A percentile compares a stretch with the other conserved stretches of the same genome.
These are phyloP conservation scores for Entrophospora sp. DNA, from an alignment of 192 early-diverging fungal species.

Conservation along the genomic window DNA sequence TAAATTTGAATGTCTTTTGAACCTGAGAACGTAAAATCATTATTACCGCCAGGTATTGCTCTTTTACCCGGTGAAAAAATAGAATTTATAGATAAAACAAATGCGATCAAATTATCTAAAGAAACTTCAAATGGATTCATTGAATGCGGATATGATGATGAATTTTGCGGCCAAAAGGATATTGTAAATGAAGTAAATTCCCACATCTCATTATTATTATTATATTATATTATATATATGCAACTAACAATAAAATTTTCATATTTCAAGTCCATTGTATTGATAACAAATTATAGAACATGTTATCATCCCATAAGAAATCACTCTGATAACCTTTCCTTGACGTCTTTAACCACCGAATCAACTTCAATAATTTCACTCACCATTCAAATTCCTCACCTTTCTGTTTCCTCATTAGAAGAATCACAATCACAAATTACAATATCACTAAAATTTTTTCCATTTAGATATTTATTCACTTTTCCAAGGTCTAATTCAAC, in stretches of 20 bases:
- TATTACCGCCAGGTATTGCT: conserved; percentile 1
- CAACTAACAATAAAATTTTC: too few species aligned
- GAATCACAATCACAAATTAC: conserved; percentile 8
- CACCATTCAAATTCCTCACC: conserved; percentile 16
- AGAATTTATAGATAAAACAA: conserved; percentile 5
- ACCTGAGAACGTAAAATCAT: neutral
- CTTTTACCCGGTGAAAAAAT: conserved; percentile 13
- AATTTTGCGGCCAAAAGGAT: neutral
- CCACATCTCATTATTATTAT: neutral
- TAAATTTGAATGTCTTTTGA: too few species aligned
- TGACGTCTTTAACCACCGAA: too few species aligned
- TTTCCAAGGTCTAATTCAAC: conserved; percentile 14
- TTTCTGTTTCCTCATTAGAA: conserved; percentile 12
- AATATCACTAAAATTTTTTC: conserved; percentile 12
- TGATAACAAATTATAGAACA: conserved; percentile 20
- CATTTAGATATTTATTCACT: conserved; percentile 20
- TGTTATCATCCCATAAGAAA: conserved; percentile 15
- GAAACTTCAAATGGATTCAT: conserved; percentile 5
- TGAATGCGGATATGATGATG: neutral
- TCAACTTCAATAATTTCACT: too few species aligned
- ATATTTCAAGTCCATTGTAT: neutral
- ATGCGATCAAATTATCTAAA: conserved; percentile 14
- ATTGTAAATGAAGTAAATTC: neutral
- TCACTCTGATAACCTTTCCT: too few species aligned
- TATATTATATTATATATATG: too few species aligned